Evolutionary conservation across 345 rosid species (phyloP).

Genomic region (Limnanthes douglasii): DNA sequence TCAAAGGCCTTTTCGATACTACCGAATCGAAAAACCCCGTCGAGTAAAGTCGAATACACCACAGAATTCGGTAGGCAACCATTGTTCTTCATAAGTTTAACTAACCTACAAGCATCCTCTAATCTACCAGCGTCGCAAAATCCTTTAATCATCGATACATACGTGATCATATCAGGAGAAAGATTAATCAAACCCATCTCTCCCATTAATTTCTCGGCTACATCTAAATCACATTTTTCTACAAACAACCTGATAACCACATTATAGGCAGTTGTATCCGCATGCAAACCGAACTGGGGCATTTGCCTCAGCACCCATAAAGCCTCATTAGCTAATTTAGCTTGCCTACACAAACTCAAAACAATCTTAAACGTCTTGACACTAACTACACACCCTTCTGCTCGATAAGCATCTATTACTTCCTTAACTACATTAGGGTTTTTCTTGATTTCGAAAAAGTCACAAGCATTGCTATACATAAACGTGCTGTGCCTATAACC

Average conservation of each 20-base stretch:
- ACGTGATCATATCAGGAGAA: slow-evolving; percentile 50
- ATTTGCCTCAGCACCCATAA: slow-evolving; percentile 51
- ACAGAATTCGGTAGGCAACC: slow-evolving; percentile 51
- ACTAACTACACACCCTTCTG: slow-evolving; percentile 34
- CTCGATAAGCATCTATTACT: slow-evolving; percentile 36
- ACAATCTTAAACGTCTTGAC: slow-evolving; percentile 42
- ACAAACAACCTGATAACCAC: slow-evolving; percentile 54
- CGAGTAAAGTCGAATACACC: slow-evolving; percentile 49
- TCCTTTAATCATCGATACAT: slow-evolving; percentile 51
- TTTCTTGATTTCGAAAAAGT: slow-evolving; percentile 28
- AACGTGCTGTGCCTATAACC: slow-evolving; percentile 48
- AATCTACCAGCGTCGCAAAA: slow-evolving; percentile 38
- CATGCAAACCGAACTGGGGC: slow-evolving; percentile 34
- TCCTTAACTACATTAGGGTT: slow-evolving; percentile 32
- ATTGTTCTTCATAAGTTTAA: slow-evolving; percentile 30
- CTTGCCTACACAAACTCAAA: slow-evolving; percentile 55
- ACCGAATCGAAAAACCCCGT: slow-evolving; percentile 47
- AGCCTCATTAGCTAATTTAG: slow-evolving; percentile 49
- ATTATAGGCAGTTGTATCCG: slow-evolving; percentile 40
- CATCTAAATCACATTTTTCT: slow-evolving; percentile 40
- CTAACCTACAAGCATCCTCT: slow-evolving; percentile 49
- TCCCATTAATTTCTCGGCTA: slow-evolving; percentile 40
- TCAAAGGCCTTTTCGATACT: slow-evolving; percentile 37
- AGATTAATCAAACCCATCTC: slow-evolving; percentile 58
- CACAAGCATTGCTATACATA: slow-evolving; percentile 51